phyloP scores from a whole-genome alignment of 1,139 yeast genomes.

The Geotrichum candidum region DNA sequence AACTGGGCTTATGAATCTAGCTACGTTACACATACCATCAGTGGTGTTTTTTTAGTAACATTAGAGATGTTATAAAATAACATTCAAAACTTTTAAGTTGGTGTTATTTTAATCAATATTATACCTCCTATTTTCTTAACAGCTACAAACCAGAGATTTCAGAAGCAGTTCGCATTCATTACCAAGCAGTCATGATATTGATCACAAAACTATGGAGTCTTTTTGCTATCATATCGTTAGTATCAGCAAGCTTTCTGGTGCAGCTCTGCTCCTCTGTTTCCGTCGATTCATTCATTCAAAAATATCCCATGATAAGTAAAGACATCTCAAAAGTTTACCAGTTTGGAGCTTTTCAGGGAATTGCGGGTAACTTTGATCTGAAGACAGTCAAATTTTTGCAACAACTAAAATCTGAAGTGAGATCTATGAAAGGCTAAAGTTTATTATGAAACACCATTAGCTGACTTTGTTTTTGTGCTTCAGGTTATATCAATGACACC shows the following conservation, averaged over 20 bases:
- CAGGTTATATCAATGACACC: slow-evolving; percentile 15
- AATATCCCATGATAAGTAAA: slow-evolving; percentile 24
- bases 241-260: slow-evolving; percentile 24
- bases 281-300: slow-evolving; percentile 23
- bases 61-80: too few species aligned
- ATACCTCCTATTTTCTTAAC: too few species aligned
- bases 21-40: too few species aligned
- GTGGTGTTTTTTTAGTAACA: too few species aligned
- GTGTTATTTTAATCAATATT: too few species aligned
- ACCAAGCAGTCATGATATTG: background rate
- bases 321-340: slow-evolving; percentile 27
- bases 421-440: background rate
- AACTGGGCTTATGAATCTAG: too few species aligned
- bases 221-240: background rate
- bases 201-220: background rate
- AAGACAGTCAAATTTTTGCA: slow-evolving; percentile 21
- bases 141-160: too few species aligned
- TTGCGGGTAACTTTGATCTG: slow-evolving; percentile 28
- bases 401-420: slow-evolving; percentile 11
- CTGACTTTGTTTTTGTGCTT: background rate
- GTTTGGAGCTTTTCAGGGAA: slow-evolving; percentile 29
- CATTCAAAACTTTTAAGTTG: too few species aligned
- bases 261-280: slow-evolving; percentile 25
- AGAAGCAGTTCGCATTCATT: too few species aligned
- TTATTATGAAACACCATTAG: background rate